Evolutionary conservation across 306 rosid species (phyloP).

Genomic region (Psophocarpus tetragonolobus): DNA sequence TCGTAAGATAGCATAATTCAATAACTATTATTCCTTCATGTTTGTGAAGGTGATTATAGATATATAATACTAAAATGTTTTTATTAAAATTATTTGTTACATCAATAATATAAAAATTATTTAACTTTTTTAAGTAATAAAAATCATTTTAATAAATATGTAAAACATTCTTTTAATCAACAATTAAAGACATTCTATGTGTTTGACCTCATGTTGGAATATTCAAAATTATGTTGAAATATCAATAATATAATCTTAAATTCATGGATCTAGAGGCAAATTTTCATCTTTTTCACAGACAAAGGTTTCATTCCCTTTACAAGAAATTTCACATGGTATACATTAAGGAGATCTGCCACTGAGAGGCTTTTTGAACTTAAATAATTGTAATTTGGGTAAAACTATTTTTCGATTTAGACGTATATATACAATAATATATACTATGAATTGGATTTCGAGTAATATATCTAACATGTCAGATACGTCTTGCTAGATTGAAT

Average conservation of each 20-base stretch:
- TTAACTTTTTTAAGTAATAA: background rate
- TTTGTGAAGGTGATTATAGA: no score
- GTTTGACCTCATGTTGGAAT: no score
- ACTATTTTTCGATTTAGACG: background rate
- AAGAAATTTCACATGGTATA: slow-evolving; percentile 6
- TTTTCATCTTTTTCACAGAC: background rate
- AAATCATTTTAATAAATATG: background rate
- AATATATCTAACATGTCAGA: background rate
- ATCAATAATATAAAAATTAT: no score
- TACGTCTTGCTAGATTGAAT: background rate
- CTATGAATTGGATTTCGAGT: background rate
- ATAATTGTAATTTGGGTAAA: background rate
- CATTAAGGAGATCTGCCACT: background rate
- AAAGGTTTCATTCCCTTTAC: background rate
- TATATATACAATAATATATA: background rate
- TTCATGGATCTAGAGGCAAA: background rate
- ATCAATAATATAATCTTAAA: no score
- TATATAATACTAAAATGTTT: no score
- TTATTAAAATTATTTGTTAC: no score
- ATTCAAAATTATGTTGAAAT: no score
- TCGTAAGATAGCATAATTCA: no score
- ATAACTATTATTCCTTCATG: no score
- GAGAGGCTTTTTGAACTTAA: background rate
- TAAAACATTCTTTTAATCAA: background rate
- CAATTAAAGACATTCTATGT: background rate